Evolutionary conservation across 2,329 filamentous ascomycete species (phyloP).

Genomic region (Sarocladium oryzae): DNA sequence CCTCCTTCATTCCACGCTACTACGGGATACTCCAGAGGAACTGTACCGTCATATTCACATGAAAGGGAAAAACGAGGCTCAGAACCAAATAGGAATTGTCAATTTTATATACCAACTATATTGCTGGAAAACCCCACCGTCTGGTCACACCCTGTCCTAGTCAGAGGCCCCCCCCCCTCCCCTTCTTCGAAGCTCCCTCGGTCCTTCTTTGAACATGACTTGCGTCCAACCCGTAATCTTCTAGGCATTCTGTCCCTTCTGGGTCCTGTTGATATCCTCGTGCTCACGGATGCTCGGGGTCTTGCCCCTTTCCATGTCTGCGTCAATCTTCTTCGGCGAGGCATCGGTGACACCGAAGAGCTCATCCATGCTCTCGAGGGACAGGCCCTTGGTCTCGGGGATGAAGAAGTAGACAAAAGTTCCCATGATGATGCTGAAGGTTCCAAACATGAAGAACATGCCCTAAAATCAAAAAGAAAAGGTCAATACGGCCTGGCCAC

Average conservation of each 20-base stretch:
- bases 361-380: slow-evolving; percentile 60
- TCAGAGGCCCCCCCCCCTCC: no score
- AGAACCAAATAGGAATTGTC: no score
- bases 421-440: slow-evolving; percentile 59
- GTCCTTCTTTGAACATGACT: no score
- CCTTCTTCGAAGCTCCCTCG: no score
- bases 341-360: slow-evolving; percentile 53
- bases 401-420: slow-evolving; percentile 61
- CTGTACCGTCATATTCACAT: no score
- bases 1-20: no score
- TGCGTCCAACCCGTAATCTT: no score
- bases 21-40: no score
- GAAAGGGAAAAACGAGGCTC: no score
- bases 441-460: slow-evolving; percentile 64
- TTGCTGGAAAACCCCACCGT: no score
- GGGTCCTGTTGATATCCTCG: slow-evolving; percentile 15
- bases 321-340: slow-evolving; percentile 22
- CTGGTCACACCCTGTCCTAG: no score
- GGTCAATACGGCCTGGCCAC: not conserved
- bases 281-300: slow-evolving; percentile 25
- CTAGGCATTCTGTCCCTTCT: not conserved
- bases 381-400: slow-evolving; percentile 63
- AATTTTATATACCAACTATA: no score
- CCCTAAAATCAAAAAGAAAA: slow-evolving; percentile 31
- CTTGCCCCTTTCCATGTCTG: slow-evolving; percentile 24